Base-by-base conservation (phyloP, 257 asterid genomes). In the Eustoma russellianum region DNA sequence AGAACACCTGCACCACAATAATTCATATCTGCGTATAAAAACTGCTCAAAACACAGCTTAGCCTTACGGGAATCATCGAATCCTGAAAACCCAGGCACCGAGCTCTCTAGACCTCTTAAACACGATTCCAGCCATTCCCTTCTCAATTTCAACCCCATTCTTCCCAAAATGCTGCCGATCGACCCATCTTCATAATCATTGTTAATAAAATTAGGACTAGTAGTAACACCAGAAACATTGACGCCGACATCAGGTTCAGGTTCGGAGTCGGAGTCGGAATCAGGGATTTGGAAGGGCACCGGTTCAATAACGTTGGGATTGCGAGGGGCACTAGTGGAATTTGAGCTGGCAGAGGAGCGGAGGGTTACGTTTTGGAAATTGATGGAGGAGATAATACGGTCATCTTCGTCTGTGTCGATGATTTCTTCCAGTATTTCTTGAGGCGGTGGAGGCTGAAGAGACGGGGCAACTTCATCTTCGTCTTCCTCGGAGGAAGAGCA, bases 61-160 rank as follows among this genome's bases (percentile, higher is more conserved):
- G 94, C 93, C 77, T 83, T 84, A 10, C 73, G 66, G 16, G 74
- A 40, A 78, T 69, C 69, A 56, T 82, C 86, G 68, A 80, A 59
- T 12, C 77, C 63, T 33, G 59, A 66, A 76, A 82, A 82, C 48
- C 86, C 88, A 11, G 47, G 63, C 19, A 72, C 68, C 7, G 75
- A 67, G 5, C 74, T 61, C 49, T 64, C 74, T 9, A 91, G 79
- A 52, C 82, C 86, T 17, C 41, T 49, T 18, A 92, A 63, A 43
- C 95, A 85, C 15, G 94, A 77, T 17, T 83, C 81, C 67, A 92
- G 33, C 98, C 98, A 91, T 35, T 80, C 93, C 46, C 62, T 69
- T 64, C 63, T 76, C 62, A 87, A 56, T 54, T 81, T 62, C 41
- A 92, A 48, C 50, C 97, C 98, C 69, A 77, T 49, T 9, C 67